Base-by-base conservation (phyloP, 2,329 filamentous ascomycete genomes). In the Cladosporium sp. region DNA sequence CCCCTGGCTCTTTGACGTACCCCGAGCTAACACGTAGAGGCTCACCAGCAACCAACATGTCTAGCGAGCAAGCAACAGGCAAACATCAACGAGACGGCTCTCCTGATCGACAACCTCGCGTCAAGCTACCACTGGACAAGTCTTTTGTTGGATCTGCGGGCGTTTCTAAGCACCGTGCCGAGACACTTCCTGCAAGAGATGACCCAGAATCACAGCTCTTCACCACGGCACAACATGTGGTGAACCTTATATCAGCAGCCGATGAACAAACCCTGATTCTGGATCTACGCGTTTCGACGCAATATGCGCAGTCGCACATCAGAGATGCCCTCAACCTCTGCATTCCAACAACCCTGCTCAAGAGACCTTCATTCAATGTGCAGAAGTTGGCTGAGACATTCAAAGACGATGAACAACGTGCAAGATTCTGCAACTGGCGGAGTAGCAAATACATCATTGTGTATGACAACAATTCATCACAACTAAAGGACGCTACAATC, bases 301-400 rank as follows among this genome's bases (percentile, higher is more conserved):
- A 93, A 63, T 97, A 88, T 68, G 82, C 86, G 0, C 80, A 83
- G 45, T 86, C 89, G 20, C 85, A 89, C 28, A 89, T 97, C 56
- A 77, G 80, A 50, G 87, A 87, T n/a, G 90, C 93, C 0, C 75
- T 99, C 32, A 97, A 95, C 69, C 78, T 99, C 4, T 97, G 94
- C 69, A 96, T 97, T 60, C 94, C 94, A 0, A 97, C 94, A 0
- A 97, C 93, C 0, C 77, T 99, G 13, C 76, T 99, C 17, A 97
- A 97, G 73, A 82, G 94, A 50, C 87, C 90, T 0, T 95, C 91
- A 0, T 97, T 95, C 73, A 93, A 93, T 65, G 83, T 96, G 12
- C 81, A 91, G 61, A 97, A 95, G 70, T 78, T 99, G 32, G 85
- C 90, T 63, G 88, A 92, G 60, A 97, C 91, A 0, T 95, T 99